Percentiles rank a stretch among this genome's conserved stretches.
These are phyloP conservation scores for Globisporangium polare DNA, from an alignment of 352 stramenopile species.

Conservation along the genomic window DNA sequence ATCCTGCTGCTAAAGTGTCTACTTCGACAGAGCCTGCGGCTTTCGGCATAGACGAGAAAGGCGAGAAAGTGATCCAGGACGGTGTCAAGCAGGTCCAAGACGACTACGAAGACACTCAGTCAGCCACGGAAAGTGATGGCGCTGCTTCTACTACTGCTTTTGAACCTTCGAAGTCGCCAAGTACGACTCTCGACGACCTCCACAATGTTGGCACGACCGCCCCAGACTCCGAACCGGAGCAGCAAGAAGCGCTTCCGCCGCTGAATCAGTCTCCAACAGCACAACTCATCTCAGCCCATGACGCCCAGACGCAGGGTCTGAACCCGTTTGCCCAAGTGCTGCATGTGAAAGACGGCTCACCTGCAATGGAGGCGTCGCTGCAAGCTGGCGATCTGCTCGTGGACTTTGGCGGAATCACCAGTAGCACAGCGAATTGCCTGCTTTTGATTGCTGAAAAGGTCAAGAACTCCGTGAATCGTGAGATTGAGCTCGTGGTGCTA, in stretches of 20 bases:
- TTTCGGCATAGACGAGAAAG: not conserved
- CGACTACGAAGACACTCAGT: not conserved
- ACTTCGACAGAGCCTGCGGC: not conserved
- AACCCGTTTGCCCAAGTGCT: conserved; percentile 45
- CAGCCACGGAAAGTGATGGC: too few species aligned
- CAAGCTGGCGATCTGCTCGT: conserved; percentile 39
- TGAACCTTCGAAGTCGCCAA: not conserved
- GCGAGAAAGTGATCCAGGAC: not conserved
- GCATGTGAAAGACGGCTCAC: conserved; percentile 35
- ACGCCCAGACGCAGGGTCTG: conserved; percentile 8
- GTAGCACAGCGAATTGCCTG: conserved; percentile 43
- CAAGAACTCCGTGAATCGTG: conserved; percentile 35
- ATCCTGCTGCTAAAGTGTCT: not conserved
- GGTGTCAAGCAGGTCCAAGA: not conserved
- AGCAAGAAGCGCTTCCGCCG: not conserved
- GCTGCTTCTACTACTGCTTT: too few species aligned
- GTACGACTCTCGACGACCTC: not conserved
- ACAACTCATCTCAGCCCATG: not conserved
- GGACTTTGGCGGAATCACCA: conserved; percentile 46
- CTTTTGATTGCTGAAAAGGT: conserved; percentile 46
- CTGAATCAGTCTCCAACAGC: not conserved
- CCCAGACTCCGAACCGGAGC: not conserved
- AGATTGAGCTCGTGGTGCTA: conserved; percentile 34
- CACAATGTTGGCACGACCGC: not conserved
- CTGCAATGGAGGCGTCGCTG: conserved; percentile 43